These are phyloP conservation scores for Adansonia gregorii DNA, from an alignment of 441 rosid species.

Conservation along the genomic window DNA sequence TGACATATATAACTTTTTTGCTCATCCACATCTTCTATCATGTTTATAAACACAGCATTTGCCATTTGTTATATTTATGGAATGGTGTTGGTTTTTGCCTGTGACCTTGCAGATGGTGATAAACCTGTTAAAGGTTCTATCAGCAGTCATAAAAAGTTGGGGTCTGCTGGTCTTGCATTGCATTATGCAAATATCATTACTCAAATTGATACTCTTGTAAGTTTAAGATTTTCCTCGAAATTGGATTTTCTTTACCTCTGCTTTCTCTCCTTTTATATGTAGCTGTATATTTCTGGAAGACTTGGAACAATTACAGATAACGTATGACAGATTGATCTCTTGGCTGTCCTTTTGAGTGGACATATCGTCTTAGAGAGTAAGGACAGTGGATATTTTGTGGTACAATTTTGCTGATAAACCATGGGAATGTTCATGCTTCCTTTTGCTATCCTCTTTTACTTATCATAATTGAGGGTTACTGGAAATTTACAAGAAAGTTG, in stretches of 20 bases:
- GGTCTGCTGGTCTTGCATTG: conserved; percentile 97
- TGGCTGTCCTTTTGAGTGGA: neutral
- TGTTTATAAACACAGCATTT: conserved; percentile 5
- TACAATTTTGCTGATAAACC: conserved; percentile 4
- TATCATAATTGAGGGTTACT: neutral
- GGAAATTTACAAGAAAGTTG: neutral
- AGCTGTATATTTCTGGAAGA: neutral
- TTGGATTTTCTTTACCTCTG: conserved; percentile 26
- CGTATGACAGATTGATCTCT: neutral
- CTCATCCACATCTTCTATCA: conserved; percentile 17
- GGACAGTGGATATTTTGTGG: neutral
- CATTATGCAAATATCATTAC: conserved; percentile 95
- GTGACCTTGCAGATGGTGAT: conserved; percentile 63
- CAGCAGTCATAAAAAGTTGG: conserved; percentile 63
- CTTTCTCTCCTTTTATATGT: conserved; percentile 6
- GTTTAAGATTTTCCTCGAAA: conserved; percentile 34
- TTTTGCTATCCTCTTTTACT: neutral
- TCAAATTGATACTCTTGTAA: conserved; percentile 95
- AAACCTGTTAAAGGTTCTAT: conserved; percentile 49
- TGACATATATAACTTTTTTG: neutral
- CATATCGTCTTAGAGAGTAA: neutral
- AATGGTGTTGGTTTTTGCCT: conserved; percentile 16
- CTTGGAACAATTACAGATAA: neutral
- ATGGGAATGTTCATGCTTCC: neutral
- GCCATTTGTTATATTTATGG: neutral